phyloP scores from a whole-genome alignment of 352 stramenopile genomes.

The Phytophthora citrophthora region DNA sequence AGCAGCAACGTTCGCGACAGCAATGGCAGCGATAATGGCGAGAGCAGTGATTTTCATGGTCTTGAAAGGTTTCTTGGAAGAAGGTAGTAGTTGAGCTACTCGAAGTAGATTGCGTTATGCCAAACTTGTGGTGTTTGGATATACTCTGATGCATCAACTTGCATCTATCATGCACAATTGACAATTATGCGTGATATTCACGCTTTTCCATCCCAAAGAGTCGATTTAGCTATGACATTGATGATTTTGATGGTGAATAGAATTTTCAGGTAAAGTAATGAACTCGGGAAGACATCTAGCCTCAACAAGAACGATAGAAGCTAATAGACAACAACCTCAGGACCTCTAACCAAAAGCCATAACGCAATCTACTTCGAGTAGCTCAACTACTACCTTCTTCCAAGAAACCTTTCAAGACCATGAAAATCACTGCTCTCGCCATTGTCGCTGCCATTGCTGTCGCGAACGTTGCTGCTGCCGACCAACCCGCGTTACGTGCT shows the following conservation, averaged over 20 bases:
- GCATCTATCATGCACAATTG: too few species aligned
- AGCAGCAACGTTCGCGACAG: background rate
- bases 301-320: background rate
- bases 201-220: too few species aligned
- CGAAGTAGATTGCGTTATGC: background rate
- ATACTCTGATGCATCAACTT: too few species aligned
- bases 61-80: background rate
- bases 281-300: too few species aligned
- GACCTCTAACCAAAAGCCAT: background rate
- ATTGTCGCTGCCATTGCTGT: slow-evolving; percentile 16
- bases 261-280: background rate
- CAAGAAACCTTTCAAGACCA: slow-evolving; percentile 4
- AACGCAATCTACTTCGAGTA: slow-evolving; percentile 16
- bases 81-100: background rate
- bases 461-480: slow-evolving; percentile 23
- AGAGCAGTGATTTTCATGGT: background rate
- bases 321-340: background rate
- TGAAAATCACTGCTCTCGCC: slow-evolving; percentile 21
- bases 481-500: slow-evolving; percentile 14
- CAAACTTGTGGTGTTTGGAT: too few species aligned
- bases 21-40: background rate
- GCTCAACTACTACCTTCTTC: background rate
- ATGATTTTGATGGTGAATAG: too few species aligned
- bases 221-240: too few species aligned
- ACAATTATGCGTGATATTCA: too few species aligned